Evolutionary conservation across 2,329 filamentous ascomycete genomes (phyloP), one percentile per base, ranked within the genome.

Genomic region (Periconia macrospinosa): DNA sequence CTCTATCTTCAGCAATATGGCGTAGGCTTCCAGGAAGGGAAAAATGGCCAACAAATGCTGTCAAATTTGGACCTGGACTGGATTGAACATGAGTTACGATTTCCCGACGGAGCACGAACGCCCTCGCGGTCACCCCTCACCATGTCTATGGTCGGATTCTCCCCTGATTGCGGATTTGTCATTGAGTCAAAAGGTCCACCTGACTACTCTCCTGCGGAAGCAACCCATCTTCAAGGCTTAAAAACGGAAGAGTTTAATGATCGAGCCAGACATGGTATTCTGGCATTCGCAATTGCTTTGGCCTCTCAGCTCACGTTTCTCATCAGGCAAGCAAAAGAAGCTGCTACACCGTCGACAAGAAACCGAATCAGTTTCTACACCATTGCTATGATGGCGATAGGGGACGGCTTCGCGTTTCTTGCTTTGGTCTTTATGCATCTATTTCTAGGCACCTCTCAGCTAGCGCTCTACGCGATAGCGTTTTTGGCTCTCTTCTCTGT

Each of bases 1-100:
- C 78, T 96, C 50, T 97, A 92, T 72, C 78, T 93, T 30, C 94
- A 97, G 70, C 81, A 93, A 41, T 82, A 89, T 57, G 84, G 85
- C 1, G 48, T 73, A 2, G 47, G 54, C 6, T 67, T 62, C 51
- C 56, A 50, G 52, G 55, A 57, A 3, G 59, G 59, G 11, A 58
- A 18, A 14, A 19, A 51, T 20, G 61, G 65, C 19, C 57, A n/a
- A n/a, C n/a, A n/a, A n/a, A n/a, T 59, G 27, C 35, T 48, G n/a
- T 53, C 48, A 41, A 37, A 35, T 23, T 45, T 63, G 6, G 60
- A 79, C 30, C 69, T 85, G 48, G 71, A 78, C 30, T 78, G 77
- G 62, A 78, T 86, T 17, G 85, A 88, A 60, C 68, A 79, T 35
- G 85, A 88, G 60, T 71, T 87, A 17, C 77, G 83, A 42, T 83